Evolutionary conservation across 495 filamentous ascomycete genomes (phyloP), one percentile per base, ranked within the genome.

Genomic region (Amorphotheca resinae): DNA sequence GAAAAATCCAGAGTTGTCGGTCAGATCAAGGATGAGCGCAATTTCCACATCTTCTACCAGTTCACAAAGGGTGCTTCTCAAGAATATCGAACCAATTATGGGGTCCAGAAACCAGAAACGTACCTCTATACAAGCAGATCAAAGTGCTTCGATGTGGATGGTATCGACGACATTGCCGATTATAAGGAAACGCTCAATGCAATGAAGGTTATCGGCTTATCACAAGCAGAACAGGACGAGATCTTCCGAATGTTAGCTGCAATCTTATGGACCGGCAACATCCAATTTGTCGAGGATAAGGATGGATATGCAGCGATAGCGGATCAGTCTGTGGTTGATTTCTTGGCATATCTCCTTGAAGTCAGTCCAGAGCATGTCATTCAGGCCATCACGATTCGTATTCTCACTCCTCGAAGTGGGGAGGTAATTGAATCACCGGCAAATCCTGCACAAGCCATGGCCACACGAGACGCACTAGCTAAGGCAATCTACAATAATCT

Each of bases 31-130:
- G 89, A 96, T 49, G 93, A 99, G 70, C 76, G 93, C 49, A 96
- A 94, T 60, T 99, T 99, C 64, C 93, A 99, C 61, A 96, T 99
- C 53, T 96, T 99, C 60, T 99, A 99, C 62, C 93, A 99, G 59
- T 95, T 95, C 62, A 81, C 93, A 16, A 99, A 99, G 59, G 87
- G 82, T 0, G 93, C 91, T 11, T 81, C 87, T 8, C 72, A 82
- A 53, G 79, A 82, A 34, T 93, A 95, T 60, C 69, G 87, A 58
- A 77, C 87, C 46, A 80, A 64, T 26, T 95, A 84, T 57, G 91
- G 91, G 22, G 64, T 99, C 2, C 91, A 95, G 58, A 80, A 79
- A 49, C 93, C 93, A 18, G 83, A 93, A 49, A 83, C 86, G 21
- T 99, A 99, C 62, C 56, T 81, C n/a, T 99, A 99, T 62, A 94